Base-by-base conservation (phyloP, 2,329 filamentous ascomycete species). In the Ceratocystis huliohia region DNA sequence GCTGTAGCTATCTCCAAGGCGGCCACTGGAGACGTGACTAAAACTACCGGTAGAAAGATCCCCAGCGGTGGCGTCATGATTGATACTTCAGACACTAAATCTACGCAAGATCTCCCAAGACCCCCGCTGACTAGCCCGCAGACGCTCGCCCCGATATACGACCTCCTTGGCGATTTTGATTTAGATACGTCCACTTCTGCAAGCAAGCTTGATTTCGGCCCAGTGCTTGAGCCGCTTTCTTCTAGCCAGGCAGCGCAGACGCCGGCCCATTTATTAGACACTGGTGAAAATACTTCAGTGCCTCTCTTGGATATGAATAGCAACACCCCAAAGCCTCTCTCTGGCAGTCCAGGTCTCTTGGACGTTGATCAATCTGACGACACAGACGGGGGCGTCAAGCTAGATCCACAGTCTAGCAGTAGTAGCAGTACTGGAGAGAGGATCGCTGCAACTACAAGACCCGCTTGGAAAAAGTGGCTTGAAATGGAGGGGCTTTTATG, bases 401-500 rank as follows among this genome's bases (percentile, higher is more conserved):
- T 15, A 15, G 22, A 53, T 25, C 20, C 20, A 28, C 48, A 53
- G 22, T 15, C 28, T 1, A 25, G 33, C 15, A 30, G 10, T 48
- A n/a, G 45, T n/a, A 25, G 22, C 2, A 53, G 22, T 25, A 13
- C n/a, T 46, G 33, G 25, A 15, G 48, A 65, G n/a, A 22, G 2
- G 17, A 2, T 15, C 6, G 37, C 22, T 44, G 63, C 33, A 7
- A 22, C 61, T 22, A 62, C 30, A 5, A 65, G 30, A 2, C 64
- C 64, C 4, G 53, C 64, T 22, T 65, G 41, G 64, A 57, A 50
- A 44, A 41, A 15, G 15, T 61, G 53, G 41, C 22, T 65, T 13
- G 64, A 65, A 56, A 65, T 57, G 22, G 53, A 65, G n/a, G 41
- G 53, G 13, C 25, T 63, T 15, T 30, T 50, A 28, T 65, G 30